These are phyloP conservation scores for Adansonia rubrostipa DNA, from an alignment of 441 rosid genomes.

Conservation along the genomic window DNA sequence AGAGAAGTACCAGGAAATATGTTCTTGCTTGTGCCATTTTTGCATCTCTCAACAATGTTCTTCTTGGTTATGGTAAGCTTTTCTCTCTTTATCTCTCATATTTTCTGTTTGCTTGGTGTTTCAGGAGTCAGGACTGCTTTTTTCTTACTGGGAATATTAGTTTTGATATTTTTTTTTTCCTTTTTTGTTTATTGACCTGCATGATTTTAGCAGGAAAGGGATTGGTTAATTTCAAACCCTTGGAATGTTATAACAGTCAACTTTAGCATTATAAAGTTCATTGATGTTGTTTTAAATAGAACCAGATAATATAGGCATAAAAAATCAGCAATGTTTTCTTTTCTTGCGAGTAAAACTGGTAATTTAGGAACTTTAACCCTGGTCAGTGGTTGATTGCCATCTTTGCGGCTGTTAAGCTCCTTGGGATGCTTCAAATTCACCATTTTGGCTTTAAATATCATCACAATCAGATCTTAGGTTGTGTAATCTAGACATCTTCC, in stretches of 20 bases:
- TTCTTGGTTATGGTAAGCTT: slow-evolving; percentile 81
- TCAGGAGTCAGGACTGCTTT: not conserved
- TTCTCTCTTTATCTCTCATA: slow-evolving; percentile 7
- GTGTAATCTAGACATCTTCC: not conserved
- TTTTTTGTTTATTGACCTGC: not conserved
- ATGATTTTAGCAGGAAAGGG: slow-evolving; percentile 7
- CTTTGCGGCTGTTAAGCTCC: not conserved
- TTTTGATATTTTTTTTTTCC: not conserved
- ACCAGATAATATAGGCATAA: not conserved
- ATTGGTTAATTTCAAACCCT: not conserved
- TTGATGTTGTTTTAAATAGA: not conserved
- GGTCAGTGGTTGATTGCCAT: not conserved
- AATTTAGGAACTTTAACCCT: not conserved
- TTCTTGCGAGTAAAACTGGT: not conserved
- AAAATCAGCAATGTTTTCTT: not conserved
- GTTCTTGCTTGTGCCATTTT: slow-evolving; percentile 78
- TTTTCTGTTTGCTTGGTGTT: slow-evolving; percentile 9
- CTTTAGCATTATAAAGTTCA: not conserved
- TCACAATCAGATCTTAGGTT: not conserved
- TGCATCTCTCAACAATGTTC: slow-evolving; percentile 87
- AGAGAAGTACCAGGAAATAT: slow-evolving; percentile 53
- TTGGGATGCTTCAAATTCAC: not conserved
- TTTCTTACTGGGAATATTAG: not conserved
- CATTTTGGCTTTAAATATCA: not conserved
- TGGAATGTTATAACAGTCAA: not conserved